Percentiles rank a stretch among this genome's conserved stretches.
phyloP scores from a whole-genome alignment of 768 basidiomycete species.

The Podaxis sp. region DNA sequence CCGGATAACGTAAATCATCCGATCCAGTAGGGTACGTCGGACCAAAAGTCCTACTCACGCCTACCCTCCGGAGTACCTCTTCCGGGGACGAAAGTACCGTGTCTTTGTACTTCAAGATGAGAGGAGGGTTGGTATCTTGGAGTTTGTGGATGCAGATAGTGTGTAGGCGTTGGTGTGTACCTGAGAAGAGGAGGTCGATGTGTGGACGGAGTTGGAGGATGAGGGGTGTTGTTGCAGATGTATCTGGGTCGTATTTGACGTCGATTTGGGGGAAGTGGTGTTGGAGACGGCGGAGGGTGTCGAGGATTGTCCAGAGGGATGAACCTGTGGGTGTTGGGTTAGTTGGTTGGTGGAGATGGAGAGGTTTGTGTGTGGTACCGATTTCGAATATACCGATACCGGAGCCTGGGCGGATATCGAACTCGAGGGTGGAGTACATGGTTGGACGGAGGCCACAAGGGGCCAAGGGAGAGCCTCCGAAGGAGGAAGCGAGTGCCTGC shows the following conservation, averaged over 20 bases:
- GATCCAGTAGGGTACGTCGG: slow-evolving; percentile 67
- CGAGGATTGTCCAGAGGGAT: slow-evolving; percentile 78
- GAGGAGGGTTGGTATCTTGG: slow-evolving; percentile 63
- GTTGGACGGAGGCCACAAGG: background rate
- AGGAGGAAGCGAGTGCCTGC: slow-evolving; percentile 2
- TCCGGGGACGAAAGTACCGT: slow-evolving; percentile 59
- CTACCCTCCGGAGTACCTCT: slow-evolving; percentile 60
- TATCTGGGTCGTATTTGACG: slow-evolving; percentile 77
- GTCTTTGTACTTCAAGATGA: slow-evolving; percentile 69
- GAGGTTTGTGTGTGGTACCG: slow-evolving; percentile 36
- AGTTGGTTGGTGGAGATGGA: slow-evolving; percentile 2
- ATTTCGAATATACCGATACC: slow-evolving; percentile 81
- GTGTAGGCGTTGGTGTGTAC: slow-evolving; percentile 74
- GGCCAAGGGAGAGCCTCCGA: background rate
- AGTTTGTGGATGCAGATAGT: slow-evolving; percentile 74
- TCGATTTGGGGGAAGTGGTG: slow-evolving; percentile 80
- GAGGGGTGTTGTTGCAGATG: slow-evolving; percentile 68
- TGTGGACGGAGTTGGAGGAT: slow-evolving; percentile 80
- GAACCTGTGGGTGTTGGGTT: slow-evolving; percentile 44
- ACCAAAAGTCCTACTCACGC: slow-evolving; percentile 73
- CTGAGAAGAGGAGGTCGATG: slow-evolving; percentile 83
- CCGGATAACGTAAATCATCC: slow-evolving; percentile 78
- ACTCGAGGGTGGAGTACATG: slow-evolving; percentile 71
- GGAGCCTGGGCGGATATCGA: slow-evolving; percentile 73
- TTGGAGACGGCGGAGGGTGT: slow-evolving; percentile 62